phyloP scores from a whole-genome alignment of 2,329 filamentous ascomycete species.

The Fusarium bactridioides region DNA sequence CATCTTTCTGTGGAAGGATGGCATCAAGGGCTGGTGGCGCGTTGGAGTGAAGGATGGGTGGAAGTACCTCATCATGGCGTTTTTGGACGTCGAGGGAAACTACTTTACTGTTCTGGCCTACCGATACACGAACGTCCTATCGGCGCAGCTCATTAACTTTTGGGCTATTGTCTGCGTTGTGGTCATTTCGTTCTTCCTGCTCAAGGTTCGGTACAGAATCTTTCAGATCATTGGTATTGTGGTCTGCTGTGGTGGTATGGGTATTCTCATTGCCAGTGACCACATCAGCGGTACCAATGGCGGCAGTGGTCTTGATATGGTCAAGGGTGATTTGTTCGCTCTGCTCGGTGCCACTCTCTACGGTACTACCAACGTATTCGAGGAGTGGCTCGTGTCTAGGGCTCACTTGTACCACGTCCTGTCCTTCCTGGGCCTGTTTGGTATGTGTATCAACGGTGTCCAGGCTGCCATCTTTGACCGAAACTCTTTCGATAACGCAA shows the following conservation, averaged over 20 bases:
- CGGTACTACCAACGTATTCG: conserved; percentile 87
- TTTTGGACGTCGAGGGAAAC: conserved; percentile 95
- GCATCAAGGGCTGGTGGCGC: conserved; percentile 72
- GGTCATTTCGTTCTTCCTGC: conserved; percentile 79
- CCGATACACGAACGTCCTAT: conserved; percentile 88
- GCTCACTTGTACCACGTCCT: conserved; percentile 92
- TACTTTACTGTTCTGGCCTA: conserved; percentile 98
- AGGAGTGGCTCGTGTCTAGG: conserved; percentile 92
- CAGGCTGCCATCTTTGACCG: conserved; percentile 95
- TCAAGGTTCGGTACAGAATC: conserved; percentile 88
- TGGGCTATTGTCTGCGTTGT: conserved; percentile 98
- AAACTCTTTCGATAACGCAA: conserved; percentile 68
- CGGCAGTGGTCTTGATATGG: conserved; percentile 70
- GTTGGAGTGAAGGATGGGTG: conserved; percentile 78
- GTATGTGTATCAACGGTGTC: conserved; percentile 87
- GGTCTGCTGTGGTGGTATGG: conserved; percentile 89
- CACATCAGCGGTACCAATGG: conserved; percentile 81
- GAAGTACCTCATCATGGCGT: conserved; percentile 92
- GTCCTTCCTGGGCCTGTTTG: conserved; percentile 88
- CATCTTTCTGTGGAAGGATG: conserved; percentile 81
- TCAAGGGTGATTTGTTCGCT: conserved; percentile 94
- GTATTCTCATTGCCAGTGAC: conserved; percentile 85
- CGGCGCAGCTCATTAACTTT: conserved; percentile 96
- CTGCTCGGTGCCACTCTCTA: conserved; percentile 90
- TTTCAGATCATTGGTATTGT: conserved; percentile 88